A percentile compares a stretch with the other conserved stretches of the same genome.
Evolutionary conservation across 306 rosid genomes (phyloP).

Genomic region (cucumber (Cucumis sativus)): DNA sequence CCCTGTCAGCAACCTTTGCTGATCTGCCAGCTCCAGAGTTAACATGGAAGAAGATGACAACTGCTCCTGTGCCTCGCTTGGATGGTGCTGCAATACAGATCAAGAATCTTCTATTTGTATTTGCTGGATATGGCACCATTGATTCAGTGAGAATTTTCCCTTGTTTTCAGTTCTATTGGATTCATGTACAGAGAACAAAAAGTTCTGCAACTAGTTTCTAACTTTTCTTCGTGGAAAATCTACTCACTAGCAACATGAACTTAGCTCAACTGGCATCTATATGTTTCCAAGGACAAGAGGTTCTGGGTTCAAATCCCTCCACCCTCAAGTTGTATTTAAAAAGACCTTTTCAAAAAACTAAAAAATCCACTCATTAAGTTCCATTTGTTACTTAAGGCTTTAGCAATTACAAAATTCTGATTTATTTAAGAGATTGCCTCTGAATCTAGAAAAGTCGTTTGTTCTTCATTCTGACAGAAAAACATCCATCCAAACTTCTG

Average conservation of each 20-base stretch:
- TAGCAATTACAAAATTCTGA: neutral
- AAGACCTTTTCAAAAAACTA: too few species aligned
- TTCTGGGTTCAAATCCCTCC: too few species aligned
- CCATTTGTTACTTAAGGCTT: neutral
- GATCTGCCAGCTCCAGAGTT: conserved; percentile 67
- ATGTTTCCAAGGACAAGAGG: too few species aligned
- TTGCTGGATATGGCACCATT: conserved; percentile 70
- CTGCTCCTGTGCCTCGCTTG: conserved; percentile 78
- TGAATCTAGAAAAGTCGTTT: neutral
- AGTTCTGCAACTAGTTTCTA: neutral
- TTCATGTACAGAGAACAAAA: neutral
- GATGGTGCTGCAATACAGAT: conserved; percentile 76
- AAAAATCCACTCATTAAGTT: neutral
- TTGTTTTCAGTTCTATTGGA: neutral
- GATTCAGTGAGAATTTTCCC: conserved; percentile 40
- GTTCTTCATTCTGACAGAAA: neutral
- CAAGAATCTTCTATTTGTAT: conserved; percentile 43
- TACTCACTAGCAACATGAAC: neutral
- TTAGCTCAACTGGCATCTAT: too few species aligned
- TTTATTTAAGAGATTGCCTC: neutral
- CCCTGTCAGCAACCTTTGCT: conserved; percentile 53
- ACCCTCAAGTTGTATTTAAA: too few species aligned
- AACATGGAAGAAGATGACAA: conserved; percentile 65
- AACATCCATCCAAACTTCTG: neutral
- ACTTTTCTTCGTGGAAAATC: neutral